These are phyloP conservation scores for Cyberlindnera meyerae DNA, from an alignment of 805 yeast species.

Conservation along the genomic window DNA sequence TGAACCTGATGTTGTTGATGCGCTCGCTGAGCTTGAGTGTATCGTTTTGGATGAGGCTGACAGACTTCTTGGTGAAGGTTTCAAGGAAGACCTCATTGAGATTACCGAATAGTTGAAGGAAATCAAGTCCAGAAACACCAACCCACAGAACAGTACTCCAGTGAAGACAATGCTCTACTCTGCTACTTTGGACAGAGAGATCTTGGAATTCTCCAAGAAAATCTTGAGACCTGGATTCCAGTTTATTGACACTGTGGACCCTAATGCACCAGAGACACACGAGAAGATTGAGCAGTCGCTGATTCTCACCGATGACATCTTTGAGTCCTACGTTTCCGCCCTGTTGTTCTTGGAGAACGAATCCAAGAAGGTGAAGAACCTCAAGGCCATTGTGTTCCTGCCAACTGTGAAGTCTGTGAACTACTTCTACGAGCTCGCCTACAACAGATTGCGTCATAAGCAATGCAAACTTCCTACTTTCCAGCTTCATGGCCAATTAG, in stretches of 20 bases:
- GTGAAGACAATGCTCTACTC: constrained; percentile 75
- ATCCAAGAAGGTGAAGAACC: constrained; percentile 34
- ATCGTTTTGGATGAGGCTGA: constrained; percentile 91
- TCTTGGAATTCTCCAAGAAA: constrained; percentile 56
- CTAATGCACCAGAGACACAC: constrained; percentile 71
- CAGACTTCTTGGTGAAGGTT: constrained; percentile 76
- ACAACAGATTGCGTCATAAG: constrained; percentile 17
- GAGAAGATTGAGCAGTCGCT: constrained; percentile 70
- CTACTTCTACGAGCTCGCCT: constrained; percentile 33
- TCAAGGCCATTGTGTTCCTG: constrained; percentile 78
- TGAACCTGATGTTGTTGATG: constrained; percentile 38
- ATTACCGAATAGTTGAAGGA: constrained; percentile 47
- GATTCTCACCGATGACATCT: constrained; percentile 47
- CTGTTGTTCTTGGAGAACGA: constrained; percentile 42
- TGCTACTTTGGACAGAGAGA: constrained; percentile 77
- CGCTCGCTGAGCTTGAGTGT: constrained; percentile 51
- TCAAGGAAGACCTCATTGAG: constrained; percentile 56
- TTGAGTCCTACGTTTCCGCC: constrained; percentile 57
- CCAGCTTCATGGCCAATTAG: constrained; percentile 67
- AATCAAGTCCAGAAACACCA: constrained; percentile 26
- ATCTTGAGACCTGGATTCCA: constrained; percentile 52
- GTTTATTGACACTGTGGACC: constrained; percentile 69
- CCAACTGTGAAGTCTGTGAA: constrained; percentile 71
- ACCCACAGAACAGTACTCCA: constrained; percentile 28
- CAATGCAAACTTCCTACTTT: constrained; percentile 28